These are phyloP conservation scores for Ophiostoma australiae DNA, from an alignment of 2,329 filamentous ascomycete species.

Conservation along the genomic window DNA sequence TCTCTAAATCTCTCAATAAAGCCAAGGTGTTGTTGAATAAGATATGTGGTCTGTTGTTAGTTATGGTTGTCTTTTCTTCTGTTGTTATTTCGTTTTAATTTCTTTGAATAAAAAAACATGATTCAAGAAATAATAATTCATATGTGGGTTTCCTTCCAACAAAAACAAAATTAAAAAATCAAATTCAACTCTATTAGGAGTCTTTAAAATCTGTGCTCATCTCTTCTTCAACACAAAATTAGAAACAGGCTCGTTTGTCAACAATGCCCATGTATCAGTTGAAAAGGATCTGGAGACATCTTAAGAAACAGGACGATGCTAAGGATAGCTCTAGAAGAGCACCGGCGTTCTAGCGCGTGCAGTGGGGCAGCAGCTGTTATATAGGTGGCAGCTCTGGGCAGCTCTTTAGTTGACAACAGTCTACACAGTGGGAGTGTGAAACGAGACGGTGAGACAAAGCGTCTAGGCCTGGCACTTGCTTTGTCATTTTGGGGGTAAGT, in stretches of 20 bases:
- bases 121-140: no score
- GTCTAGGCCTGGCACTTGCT: conserved; percentile 16
- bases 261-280: background rate
- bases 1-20: background rate
- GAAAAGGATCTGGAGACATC: background rate
- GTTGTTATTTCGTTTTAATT: no score
- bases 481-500: conserved; percentile 18
- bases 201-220: no score
- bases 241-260: background rate
- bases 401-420: background rate
- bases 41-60: no score
- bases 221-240: no score
- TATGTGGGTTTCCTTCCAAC: no score
- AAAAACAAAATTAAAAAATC: no score
- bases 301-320: background rate
- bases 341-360: background rate
- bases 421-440: background rate
- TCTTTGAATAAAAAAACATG: no score
- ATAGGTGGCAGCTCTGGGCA: background rate
- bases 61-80: no score
- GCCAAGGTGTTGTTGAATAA: no score
- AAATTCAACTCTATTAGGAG: no score
- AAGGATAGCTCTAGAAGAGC: background rate
- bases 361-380: background rate
- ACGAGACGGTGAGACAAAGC: conserved; percentile 7